Evolutionary conservation across 2,329 filamentous ascomycete species (phyloP).

Genomic region (Phaeosphaeriaceae sp.): DNA sequence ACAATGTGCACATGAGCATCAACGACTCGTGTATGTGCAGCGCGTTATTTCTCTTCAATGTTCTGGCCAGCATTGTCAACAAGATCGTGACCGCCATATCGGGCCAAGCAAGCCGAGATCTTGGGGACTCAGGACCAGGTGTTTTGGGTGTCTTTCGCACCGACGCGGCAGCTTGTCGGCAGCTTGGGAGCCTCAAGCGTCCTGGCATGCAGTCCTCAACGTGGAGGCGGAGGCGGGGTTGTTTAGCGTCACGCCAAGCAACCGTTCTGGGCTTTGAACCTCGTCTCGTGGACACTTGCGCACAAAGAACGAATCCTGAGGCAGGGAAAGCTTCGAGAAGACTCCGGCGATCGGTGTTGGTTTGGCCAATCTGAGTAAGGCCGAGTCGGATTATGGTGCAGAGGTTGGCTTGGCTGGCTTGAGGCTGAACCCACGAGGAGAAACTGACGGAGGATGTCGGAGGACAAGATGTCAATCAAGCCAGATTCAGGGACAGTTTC

Average conservation of each 20-base stretch:
- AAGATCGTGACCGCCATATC: not conserved
- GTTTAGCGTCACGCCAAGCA: conserved; percentile 11
- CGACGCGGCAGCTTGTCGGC: conserved; percentile 4
- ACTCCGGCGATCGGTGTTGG: not conserved
- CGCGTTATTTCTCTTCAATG: not conserved
- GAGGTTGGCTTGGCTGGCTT: conserved; percentile 20
- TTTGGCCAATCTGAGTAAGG: conserved; percentile 17
- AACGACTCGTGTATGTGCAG: not conserved
- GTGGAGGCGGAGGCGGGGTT: conserved; percentile 11
- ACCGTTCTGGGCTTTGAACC: not conserved
- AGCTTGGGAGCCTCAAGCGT: conserved; percentile 6
- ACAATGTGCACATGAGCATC: not conserved
- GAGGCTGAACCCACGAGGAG: not conserved
- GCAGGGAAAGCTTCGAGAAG: conserved; percentile 7
- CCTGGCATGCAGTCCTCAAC: conserved; percentile 1
- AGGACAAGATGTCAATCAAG: not conserved
- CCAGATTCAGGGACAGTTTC: conserved; percentile 4
- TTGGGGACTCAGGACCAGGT: conserved; percentile 16
- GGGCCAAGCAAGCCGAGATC: conserved; percentile 12
- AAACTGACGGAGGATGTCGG: conserved; percentile 23
- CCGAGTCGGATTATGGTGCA: conserved; percentile 19
- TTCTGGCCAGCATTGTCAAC: not conserved
- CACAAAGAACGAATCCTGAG: conserved; percentile 3
- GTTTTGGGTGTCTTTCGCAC: conserved; percentile 16
- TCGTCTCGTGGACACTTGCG: conserved; percentile 3